Conservation (phyloP, 2,329 filamentous ascomycete genomes). For the Verticillium dahliae region DNA sequence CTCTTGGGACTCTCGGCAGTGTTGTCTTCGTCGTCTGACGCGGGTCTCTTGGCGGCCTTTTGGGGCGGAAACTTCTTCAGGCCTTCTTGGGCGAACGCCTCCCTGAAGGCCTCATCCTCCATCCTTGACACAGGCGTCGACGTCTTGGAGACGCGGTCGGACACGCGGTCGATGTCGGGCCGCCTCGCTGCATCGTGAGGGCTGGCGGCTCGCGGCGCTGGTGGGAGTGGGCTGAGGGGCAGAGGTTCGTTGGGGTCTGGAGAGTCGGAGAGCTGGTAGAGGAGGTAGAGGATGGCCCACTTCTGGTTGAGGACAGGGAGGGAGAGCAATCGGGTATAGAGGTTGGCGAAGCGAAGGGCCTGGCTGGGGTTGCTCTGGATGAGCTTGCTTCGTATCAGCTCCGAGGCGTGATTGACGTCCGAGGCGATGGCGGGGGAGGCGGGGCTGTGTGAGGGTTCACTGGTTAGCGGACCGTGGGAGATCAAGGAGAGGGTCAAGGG, state of each 20-base stretch:
- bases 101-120: slow-evolving; percentile 43
- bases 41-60: slow-evolving; percentile 24
- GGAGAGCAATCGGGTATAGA: slow-evolving; percentile 84
- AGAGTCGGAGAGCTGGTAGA: slow-evolving; percentile 75
- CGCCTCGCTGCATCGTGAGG: slow-evolving; percentile 24
- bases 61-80: slow-evolving; percentile 37
- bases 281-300: slow-evolving; percentile 90
- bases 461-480: not conserved
- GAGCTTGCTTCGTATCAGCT: slow-evolving; percentile 84
- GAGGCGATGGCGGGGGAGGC: slow-evolving; percentile 51
- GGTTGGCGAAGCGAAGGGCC: slow-evolving; percentile 79
- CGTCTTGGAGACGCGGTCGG: slow-evolving; percentile 26
- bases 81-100: slow-evolving; percentile 49
- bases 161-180: no score
- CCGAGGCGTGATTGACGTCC: slow-evolving; percentile 85
- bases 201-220: slow-evolving; percentile 16
- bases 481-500: not conserved
- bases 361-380: slow-evolving; percentile 72
- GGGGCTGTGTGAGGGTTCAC: slow-evolving; percentile 25
- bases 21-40: slow-evolving; percentile 25
- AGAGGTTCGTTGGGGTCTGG: slow-evolving; percentile 47
- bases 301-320: slow-evolving; percentile 91
- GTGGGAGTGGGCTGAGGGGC: slow-evolving; percentile 36
- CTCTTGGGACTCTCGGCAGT: slow-evolving; percentile 28
- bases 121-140: slow-evolving; percentile 27